These are phyloP conservation scores for Debaryomycetaceae sp. DNA, from an alignment of 1,139 yeast species.

Conservation along the genomic window DNA sequence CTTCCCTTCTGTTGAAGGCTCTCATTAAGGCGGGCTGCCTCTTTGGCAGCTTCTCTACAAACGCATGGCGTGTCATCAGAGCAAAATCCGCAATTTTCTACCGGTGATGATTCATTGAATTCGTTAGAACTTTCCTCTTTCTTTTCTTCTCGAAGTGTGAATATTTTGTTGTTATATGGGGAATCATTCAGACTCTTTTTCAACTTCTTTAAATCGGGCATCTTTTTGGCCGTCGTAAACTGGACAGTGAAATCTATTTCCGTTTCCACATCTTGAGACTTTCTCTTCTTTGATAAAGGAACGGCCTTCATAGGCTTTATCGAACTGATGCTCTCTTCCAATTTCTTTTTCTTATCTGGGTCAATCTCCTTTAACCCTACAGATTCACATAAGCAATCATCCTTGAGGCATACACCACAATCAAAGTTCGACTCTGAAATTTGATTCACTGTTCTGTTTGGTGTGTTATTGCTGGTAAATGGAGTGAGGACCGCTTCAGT, in stretches of 20 bases:
- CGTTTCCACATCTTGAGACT: slow-evolving; percentile 12
- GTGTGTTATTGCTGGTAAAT: slow-evolving; percentile 5
- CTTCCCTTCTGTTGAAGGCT: slow-evolving; percentile 16
- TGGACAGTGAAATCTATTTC: slow-evolving; percentile 57
- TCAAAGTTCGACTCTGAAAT: slow-evolving; percentile 26
- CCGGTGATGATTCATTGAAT: slow-evolving; percentile 49
- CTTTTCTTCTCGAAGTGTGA: slow-evolving; percentile 2
- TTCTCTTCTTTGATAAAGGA: slow-evolving; percentile 40
- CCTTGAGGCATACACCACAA: slow-evolving; percentile 69
- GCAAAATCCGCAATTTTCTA: slow-evolving; percentile 89
- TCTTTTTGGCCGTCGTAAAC: slow-evolving; percentile 35
- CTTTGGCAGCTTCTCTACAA: slow-evolving; percentile 79
- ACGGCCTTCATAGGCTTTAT: slow-evolving; percentile 64
- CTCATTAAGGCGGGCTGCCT: slow-evolving; percentile 40
- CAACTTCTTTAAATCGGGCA: slow-evolving; percentile 38
- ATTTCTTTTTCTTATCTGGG: slow-evolving; percentile 7
- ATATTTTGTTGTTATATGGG: background rate
- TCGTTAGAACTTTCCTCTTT: slow-evolving; percentile 1
- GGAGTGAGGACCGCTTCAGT: slow-evolving; percentile 12
- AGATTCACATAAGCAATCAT: slow-evolving; percentile 65
- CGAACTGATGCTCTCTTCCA: slow-evolving; percentile 33
- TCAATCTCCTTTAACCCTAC: slow-evolving; percentile 49
- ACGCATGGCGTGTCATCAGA: slow-evolving; percentile 91
- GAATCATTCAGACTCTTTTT: slow-evolving; percentile 7
- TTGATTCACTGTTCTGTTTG: slow-evolving; percentile 1